Conservation (phyloP, 371 early-diverging fungal genomes). For the Cokeromyces recurvatus region DNA sequence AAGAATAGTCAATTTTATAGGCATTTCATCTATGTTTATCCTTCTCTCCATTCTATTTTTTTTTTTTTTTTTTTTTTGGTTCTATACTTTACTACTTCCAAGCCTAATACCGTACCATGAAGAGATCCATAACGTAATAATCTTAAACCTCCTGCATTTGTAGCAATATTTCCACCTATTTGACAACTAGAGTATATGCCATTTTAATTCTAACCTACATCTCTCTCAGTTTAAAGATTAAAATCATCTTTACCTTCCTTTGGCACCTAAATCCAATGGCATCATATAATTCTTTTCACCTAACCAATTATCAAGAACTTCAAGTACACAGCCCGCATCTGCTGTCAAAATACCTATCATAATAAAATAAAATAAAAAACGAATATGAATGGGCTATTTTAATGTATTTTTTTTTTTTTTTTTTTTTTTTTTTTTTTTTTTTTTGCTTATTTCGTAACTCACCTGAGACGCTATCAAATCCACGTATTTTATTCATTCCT, state of each 20-base stretch:
- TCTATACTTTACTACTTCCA: constrained; percentile 61
- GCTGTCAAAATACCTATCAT: constrained; percentile 75
- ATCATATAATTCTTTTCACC: constrained; percentile 85
- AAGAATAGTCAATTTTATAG: no score
- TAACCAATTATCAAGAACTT: constrained; percentile 82
- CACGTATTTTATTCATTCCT: constrained; percentile 75
- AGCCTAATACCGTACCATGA: constrained; percentile 90
- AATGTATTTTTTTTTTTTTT: not conserved
- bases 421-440: no score
- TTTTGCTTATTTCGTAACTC: no score
- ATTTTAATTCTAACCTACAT: no score
- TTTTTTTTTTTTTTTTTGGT: not conserved
- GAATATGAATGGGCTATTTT: not conserved
- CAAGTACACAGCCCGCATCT: constrained; percentile 92
- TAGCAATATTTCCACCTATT: constrained; percentile 98
- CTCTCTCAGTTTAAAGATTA: no score
- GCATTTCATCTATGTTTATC: no score
- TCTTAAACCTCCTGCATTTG: constrained; percentile 96
- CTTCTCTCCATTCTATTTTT: no score
- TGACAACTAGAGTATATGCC: constrained; percentile 56
- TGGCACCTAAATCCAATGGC: constrained; percentile 97
- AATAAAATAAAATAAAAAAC: no score
- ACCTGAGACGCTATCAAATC: constrained; percentile 85
- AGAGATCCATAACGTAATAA: constrained; percentile 91
- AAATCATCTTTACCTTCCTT: constrained; percentile 60